Percentiles rank a stretch among this genome's conserved stretches.
Conservation (phyloP, 768 basidiomycete species). For the Lactarius trivialis region DNA sequence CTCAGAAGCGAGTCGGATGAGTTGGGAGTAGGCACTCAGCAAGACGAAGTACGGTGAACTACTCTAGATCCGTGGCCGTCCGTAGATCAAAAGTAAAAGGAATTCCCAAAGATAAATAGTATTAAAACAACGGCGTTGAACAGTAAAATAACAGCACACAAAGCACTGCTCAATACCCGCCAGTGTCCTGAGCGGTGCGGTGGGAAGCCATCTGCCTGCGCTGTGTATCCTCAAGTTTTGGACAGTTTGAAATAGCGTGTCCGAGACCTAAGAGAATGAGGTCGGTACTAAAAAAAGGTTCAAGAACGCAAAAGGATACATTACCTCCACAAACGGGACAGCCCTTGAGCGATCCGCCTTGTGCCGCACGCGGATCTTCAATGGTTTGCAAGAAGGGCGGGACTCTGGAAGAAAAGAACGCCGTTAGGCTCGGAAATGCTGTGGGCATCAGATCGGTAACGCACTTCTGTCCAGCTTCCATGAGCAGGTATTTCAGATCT, state of each 20-base stretch:
- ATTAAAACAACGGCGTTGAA: not conserved
- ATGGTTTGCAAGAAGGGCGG: slow-evolving; percentile 87
- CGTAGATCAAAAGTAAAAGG: not conserved
- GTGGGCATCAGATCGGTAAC: slow-evolving; percentile 26
- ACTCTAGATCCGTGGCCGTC: not conserved
- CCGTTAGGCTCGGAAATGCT: slow-evolving; percentile 6
- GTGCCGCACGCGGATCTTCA: slow-evolving; percentile 81
- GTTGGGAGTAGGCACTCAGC: not conserved
- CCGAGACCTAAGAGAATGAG: slow-evolving; percentile 61
- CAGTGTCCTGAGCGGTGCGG: slow-evolving; percentile 59
- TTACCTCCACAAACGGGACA: slow-evolving; percentile 95
- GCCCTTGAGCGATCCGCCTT: slow-evolving; percentile 73
- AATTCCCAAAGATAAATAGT: not conserved
- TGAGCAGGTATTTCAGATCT: slow-evolving; percentile 92
- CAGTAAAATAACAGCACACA: not conserved
- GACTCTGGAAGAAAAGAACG: slow-evolving; percentile 48
- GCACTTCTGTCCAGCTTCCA: slow-evolving; percentile 97
- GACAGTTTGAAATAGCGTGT: slow-evolving; percentile 90
- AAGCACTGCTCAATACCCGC: slow-evolving; percentile 31
- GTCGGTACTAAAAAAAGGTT: not conserved
- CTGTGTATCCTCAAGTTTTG: slow-evolving; percentile 92
- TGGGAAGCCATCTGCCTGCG: slow-evolving; percentile 88
- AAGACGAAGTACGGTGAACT: not conserved
- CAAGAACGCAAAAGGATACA: slow-evolving; percentile 18
- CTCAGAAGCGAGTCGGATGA: not conserved